Evolutionary conservation across 129 eudicot genomes (phyloP), one percentile per base, ranked within the genome.

Genomic region (Silybum marianum): DNA sequence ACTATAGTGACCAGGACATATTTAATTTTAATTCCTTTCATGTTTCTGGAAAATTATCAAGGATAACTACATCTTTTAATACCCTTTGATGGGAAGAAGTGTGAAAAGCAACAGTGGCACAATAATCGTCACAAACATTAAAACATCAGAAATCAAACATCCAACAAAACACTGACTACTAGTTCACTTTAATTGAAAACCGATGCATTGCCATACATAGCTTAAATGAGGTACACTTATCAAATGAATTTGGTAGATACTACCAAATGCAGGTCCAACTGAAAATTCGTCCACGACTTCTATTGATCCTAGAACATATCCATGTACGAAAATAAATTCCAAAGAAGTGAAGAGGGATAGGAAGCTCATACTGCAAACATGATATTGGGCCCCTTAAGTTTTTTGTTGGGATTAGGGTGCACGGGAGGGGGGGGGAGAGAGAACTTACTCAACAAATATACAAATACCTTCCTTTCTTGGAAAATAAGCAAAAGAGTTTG

Each of bases 261-360:
- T 58, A 58, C 65, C 65, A 58, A 58, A 58, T 58, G 65, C 65
- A 58, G 23, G 22, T 58, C 65, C 65, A 28, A 75, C 78, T 51
- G 44, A 51, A 38, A 51, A 26, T 74, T 22, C 24, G 7, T 21
- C 30, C 63, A 74, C 69, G 58, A 60, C 77, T 40, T 73, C 65
- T 73, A 39, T 40, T 72, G 76, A 74, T 46, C 78, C 78, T 48
- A 74, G 23, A 73, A 16, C 58, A 21, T 48, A 42, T 73, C 69
- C 79, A 75, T 39, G 28, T 54, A 51, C 7, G 46, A 30, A 54
- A 23, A 75, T 28, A 28, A 51, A 54, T 26, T 30, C 70, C 46
- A 54, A 13, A 25, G 79, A 54, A 75, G 26, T 30, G 68, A 60
- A 25, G 21, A 54, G 30, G 58, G 26, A 42, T 74, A 51, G 8